Percentiles rank a stretch among this genome's conserved stretches.
Evolutionary conservation across 495 filamentous ascomycete species (phyloP).

Genomic region (Staphylotrichum longicolle): DNA sequence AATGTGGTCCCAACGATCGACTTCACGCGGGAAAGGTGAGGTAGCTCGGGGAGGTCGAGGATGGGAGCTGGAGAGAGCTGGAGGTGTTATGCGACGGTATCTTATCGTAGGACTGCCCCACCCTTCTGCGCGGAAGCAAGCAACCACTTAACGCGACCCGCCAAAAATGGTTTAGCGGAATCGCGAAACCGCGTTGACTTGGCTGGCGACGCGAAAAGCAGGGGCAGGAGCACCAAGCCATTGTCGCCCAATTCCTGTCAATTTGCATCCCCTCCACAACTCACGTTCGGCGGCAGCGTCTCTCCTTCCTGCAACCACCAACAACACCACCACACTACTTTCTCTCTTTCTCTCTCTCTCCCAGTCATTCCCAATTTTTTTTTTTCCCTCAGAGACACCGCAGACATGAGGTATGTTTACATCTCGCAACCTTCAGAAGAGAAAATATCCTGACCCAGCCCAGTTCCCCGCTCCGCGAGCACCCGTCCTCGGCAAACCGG

Average conservation of each 20-base stretch:
- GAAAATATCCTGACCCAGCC: not conserved
- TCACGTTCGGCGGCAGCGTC: not conserved
- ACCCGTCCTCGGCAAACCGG: constrained; percentile 83
- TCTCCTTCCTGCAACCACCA: not conserved
- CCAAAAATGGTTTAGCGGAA: constrained; percentile 28
- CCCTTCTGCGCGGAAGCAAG: constrained; percentile 8
- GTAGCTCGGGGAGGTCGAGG: not conserved
- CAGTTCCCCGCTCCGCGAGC: constrained; percentile 78
- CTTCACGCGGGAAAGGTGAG: not conserved
- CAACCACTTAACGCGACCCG: constrained; percentile 45
- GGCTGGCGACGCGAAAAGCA: constrained; percentile 31
- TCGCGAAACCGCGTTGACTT: constrained; percentile 31
- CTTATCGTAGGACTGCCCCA: constrained; percentile 15
- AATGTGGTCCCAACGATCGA: not conserved
- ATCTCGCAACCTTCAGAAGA: not conserved
- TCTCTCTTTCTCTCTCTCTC: not conserved
- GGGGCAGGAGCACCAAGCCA: constrained; percentile 3
- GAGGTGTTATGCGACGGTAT: not conserved
- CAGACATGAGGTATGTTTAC: constrained; percentile 42
- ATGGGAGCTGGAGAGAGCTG: not conserved
- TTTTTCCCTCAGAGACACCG: not conserved
- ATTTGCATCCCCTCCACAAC: constrained; percentile 2
- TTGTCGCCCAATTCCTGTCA: constrained; percentile 12
- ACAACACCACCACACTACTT: not conserved
- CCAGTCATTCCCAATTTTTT: not conserved